Conservation (phyloP, 805 yeast species). For the Candida silvicultrix region DNA sequence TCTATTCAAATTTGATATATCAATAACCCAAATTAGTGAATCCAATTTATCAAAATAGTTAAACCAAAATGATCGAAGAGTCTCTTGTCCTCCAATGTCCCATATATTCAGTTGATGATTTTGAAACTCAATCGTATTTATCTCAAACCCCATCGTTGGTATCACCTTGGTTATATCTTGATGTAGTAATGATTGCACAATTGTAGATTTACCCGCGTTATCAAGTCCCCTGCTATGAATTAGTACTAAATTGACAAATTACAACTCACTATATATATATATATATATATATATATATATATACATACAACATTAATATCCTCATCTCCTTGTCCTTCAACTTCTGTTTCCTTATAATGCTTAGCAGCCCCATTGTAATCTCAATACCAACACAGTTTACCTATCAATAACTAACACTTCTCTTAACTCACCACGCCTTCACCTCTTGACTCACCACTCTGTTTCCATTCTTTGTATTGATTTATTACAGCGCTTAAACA, state of each 20-base stretch:
- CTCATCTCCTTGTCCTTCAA: constrained; percentile 73
- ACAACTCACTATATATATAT: no score
- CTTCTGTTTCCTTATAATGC: constrained; percentile 77
- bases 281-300: no score
- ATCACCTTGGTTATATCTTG: constrained; percentile 50
- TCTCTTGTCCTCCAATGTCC: constrained; percentile 91
- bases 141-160: constrained; percentile 90
- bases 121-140: constrained; percentile 45
- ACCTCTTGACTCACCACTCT: no score
- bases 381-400: no score
- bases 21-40: constrained; percentile 81
- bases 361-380: constrained; percentile 77
- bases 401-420: no score
- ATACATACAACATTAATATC: constrained; percentile 50
- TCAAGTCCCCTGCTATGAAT: constrained; percentile 55
- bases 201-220: constrained; percentile 87
- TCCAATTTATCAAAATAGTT: constrained; percentile 82
- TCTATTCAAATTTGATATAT: constrained; percentile 53
- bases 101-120: constrained; percentile 48
- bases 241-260: no score
- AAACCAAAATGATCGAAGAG: constrained; percentile 86
- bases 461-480: no score
- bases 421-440: no score
- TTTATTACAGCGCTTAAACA: no score
- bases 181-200: constrained; percentile 52